These are phyloP conservation scores for Hypericum androsaemum DNA, from an alignment of 345 rosid genomes.

Conservation along the genomic window DNA sequence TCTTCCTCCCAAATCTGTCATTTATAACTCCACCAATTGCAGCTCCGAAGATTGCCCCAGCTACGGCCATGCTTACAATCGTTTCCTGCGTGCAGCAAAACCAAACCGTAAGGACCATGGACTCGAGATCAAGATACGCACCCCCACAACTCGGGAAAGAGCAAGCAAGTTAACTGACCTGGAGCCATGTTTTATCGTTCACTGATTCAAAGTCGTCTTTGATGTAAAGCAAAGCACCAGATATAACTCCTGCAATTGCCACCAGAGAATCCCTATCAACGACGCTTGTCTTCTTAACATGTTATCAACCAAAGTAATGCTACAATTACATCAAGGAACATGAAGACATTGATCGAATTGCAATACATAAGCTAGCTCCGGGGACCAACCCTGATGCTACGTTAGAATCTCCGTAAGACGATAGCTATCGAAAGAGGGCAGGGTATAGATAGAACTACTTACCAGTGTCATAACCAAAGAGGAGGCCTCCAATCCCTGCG, in stretches of 20 bases:
- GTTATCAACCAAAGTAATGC: too few relatives aligned
- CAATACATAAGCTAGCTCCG: not conserved
- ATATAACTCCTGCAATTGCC: constrained; percentile 55
- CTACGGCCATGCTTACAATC: constrained; percentile 84
- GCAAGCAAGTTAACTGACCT: constrained; percentile 22
- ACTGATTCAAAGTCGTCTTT: constrained; percentile 60
- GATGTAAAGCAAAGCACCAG: constrained; percentile 81
- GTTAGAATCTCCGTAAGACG: not conserved
- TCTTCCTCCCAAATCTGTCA: constrained; percentile 65
- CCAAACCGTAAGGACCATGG: not conserved
- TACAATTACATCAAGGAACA: too few relatives aligned
- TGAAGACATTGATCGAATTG: too few relatives aligned
- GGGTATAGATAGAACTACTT: not conserved
- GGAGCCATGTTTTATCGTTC: constrained; percentile 56
- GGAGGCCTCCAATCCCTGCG: constrained; percentile 90
- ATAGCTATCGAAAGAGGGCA: too few relatives aligned
- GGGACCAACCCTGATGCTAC: not conserved
- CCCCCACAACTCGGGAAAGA: too few relatives aligned
- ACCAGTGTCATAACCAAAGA: constrained; percentile 96
- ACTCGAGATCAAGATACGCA: not conserved
- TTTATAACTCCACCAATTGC: constrained; percentile 70
- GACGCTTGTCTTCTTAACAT: too few relatives aligned
- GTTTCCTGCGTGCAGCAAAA: constrained; percentile 26
- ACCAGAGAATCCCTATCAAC: not conserved
- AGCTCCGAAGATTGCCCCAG: constrained; percentile 84